Conservation (phyloP, 1,284 basidiomycete genomes). For the Ganoderma sinense region DNA sequence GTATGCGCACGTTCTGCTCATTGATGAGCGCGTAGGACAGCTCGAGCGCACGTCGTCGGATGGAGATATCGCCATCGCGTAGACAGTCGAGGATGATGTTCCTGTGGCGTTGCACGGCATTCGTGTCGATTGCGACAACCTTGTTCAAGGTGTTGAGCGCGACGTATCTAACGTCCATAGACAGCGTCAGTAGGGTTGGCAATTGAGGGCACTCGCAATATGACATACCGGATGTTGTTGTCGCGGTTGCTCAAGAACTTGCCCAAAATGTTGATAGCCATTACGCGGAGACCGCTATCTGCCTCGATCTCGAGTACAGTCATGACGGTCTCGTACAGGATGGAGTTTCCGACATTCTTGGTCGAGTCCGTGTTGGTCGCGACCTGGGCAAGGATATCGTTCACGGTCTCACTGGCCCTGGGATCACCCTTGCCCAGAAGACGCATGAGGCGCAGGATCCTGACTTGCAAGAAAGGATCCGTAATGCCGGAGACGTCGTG, state of each 20-base stretch:
- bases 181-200: background rate
- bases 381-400: conserved; percentile 98
- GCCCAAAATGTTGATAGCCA: conserved; percentile 99
- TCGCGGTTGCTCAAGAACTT: conserved; percentile 98
- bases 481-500: conserved; percentile 99
- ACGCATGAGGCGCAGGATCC: conserved; percentile 93
- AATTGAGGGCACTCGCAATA: background rate
- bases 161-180: conserved; percentile 76
- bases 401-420: conserved; percentile 95
- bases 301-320: conserved; percentile 99
- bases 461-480: conserved; percentile 98
- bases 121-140: conserved; percentile 97
- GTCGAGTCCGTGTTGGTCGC: conserved; percentile 98
- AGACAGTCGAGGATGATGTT: conserved; percentile 99
- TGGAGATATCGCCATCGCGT: conserved; percentile 98
- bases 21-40: conserved; percentile 98
- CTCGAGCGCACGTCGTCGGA: conserved; percentile 95
- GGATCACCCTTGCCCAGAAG: conserved; percentile 88
- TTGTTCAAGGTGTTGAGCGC: conserved; percentile 99
- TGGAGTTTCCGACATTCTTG: conserved; percentile 99
- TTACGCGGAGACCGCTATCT: conserved; percentile 93
- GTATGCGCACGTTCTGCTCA: conserved; percentile 92
- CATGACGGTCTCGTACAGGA: conserved; percentile 97
- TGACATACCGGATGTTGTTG: conserved; percentile 93
- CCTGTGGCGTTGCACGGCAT: conserved; percentile 97